These are phyloP conservation scores for Colletotrichum agaves DNA, from an alignment of 2,329 filamentous ascomycete species.

Conservation along the genomic window DNA sequence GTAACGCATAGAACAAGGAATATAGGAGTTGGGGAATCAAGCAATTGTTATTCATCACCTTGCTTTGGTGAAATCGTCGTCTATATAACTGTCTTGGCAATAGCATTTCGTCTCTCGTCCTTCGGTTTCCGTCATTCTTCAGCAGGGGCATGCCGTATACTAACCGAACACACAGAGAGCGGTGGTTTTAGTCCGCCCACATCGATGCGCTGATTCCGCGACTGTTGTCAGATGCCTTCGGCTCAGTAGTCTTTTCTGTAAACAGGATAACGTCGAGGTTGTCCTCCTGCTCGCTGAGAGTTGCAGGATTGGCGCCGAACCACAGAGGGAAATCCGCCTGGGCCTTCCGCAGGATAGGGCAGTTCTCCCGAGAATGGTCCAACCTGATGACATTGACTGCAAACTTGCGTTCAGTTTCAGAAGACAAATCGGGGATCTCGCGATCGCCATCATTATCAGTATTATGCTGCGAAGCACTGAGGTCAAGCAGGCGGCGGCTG, in stretches of 20 bases:
- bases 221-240: neutral
- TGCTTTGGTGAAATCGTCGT: neutral
- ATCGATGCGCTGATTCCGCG: constrained; percentile 20
- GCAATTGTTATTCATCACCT: neutral
- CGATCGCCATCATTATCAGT: neutral
- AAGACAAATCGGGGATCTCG: neutral
- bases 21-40: constrained; percentile 24
- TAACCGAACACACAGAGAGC: too few species aligned
- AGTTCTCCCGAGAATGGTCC: constrained; percentile 13
- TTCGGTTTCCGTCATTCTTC: neutral
- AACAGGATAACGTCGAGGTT: constrained; percentile 3
- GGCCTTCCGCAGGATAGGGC: constrained; percentile 14
- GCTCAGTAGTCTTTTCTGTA: neutral
- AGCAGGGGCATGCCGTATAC: neutral
- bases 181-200: constrained; percentile 3
- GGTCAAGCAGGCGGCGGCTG: constrained; percentile 9
- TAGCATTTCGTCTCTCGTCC: neutral
- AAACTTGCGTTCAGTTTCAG: constrained; percentile 7
- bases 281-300: neutral
- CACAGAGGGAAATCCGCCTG: constrained; percentile 10
- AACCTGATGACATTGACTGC: constrained; percentile 22
- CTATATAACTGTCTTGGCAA: constrained; percentile 3
- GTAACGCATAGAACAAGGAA: constrained; percentile 22
- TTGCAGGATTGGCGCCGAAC: constrained; percentile 27
- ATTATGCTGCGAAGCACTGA: neutral